Evolutionary conservation across 768 basidiomycete genomes (phyloP).

Genomic region (Suillus variegatus): DNA sequence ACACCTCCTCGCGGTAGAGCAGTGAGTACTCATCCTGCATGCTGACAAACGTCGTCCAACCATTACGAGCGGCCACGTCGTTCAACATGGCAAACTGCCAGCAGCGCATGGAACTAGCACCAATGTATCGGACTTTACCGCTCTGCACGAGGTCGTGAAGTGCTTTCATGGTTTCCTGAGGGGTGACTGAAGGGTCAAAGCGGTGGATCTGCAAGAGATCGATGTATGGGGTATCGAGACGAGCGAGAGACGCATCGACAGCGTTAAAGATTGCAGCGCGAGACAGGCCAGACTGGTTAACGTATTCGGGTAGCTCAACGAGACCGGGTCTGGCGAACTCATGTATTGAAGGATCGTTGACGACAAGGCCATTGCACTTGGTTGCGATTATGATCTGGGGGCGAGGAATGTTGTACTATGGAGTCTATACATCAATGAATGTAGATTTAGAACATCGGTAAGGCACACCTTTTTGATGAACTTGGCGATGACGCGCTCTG

Average conservation of each 20-base stretch:
- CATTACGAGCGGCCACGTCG: conserved; percentile 42
- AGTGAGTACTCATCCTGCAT: conserved; percentile 58
- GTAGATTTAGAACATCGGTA: neutral
- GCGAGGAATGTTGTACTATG: conserved; percentile 35
- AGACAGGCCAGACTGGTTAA: conserved; percentile 38
- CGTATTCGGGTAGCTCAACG: conserved; percentile 17
- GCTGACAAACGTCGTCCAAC: conserved; percentile 55
- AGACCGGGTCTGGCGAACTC: neutral
- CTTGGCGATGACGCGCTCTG: conserved; percentile 38
- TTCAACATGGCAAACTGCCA: conserved; percentile 50
- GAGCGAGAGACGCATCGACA: conserved; percentile 37
- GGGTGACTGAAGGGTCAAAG: conserved; percentile 37
- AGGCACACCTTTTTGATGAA: conserved; percentile 36
- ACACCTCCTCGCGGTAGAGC: conserved; percentile 55
- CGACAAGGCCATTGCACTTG: conserved; percentile 26
- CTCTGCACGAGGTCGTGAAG: conserved; percentile 49
- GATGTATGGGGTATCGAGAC: conserved; percentile 38
- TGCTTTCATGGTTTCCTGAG: conserved; percentile 51
- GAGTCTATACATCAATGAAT: neutral
- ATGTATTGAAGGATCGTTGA: conserved; percentile 5
- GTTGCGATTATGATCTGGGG: conserved; percentile 33
- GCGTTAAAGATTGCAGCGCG: conserved; percentile 40
- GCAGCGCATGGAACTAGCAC: conserved; percentile 47
- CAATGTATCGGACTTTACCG: conserved; percentile 54
- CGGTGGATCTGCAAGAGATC: conserved; percentile 49